Percentiles rank a stretch among this genome's conserved stretches.
Conservation (phyloP, 768 basidiomycete genomes). For the Suillus clintonianus region DNA sequence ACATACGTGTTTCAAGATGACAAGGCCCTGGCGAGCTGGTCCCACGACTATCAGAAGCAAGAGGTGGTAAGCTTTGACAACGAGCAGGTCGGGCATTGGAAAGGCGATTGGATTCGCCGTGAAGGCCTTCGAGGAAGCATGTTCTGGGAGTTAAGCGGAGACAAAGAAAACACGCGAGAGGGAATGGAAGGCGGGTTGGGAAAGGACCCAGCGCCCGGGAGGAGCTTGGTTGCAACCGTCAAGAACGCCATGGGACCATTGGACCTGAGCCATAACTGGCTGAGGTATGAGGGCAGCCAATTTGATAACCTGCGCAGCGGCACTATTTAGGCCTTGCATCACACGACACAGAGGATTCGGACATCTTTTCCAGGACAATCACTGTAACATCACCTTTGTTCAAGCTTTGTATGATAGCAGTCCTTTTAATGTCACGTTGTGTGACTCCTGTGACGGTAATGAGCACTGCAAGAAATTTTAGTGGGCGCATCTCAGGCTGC, state of each 20-base stretch:
- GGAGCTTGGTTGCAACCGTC: constrained; percentile 72
- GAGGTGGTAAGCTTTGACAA: constrained; percentile 88
- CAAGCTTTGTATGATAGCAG: not conserved
- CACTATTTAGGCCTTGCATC: constrained; percentile 39
- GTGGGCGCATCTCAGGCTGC: not conserved
- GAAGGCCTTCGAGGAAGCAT: constrained; percentile 87
- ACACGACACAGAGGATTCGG: not conserved
- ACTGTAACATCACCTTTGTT: constrained; percentile 2
- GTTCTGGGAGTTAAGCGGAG: constrained; percentile 93
- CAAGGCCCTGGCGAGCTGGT: constrained; percentile 74
- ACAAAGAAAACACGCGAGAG: constrained; percentile 68
- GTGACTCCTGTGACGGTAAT: not conserved
- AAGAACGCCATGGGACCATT: constrained; percentile 78
- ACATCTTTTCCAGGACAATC: constrained; percentile 3
- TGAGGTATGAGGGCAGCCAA: constrained; percentile 72
- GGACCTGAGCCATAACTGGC: constrained; percentile 77
- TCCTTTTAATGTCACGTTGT: not conserved
- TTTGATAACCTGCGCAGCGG: constrained; percentile 81
- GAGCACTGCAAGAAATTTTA: not conserved
- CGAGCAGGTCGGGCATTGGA: constrained; percentile 66
- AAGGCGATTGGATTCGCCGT: constrained; percentile 78
- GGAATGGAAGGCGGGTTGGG: constrained; percentile 76
- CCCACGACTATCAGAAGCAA: constrained; percentile 68
- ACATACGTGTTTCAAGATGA: constrained; percentile 68
- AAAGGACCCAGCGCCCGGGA: constrained; percentile 71